phyloP scores from a whole-genome alignment of 148 eudicot genomes.

The Tetragonia tetragonoides region DNA sequence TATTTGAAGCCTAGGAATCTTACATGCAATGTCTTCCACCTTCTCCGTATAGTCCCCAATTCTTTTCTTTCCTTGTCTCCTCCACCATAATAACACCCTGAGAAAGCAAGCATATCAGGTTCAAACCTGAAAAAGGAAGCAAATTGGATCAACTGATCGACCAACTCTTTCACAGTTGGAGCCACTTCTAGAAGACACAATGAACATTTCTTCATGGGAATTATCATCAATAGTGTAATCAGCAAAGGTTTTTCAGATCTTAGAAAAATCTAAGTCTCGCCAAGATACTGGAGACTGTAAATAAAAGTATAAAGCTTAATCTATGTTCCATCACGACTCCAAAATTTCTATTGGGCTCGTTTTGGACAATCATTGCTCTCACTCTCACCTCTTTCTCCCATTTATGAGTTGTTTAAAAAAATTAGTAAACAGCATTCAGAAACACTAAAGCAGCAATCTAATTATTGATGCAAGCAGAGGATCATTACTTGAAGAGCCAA shows the following conservation, averaged over 20 bases:
- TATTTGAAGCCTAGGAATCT: slow-evolving; percentile 27
- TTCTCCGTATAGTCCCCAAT: slow-evolving; percentile 72
- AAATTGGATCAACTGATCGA: slow-evolving; percentile 10
- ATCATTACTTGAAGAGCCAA: neutral
- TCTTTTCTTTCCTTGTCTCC: slow-evolving; percentile 88
- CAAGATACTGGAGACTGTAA: neutral
- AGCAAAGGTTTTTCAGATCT: neutral
- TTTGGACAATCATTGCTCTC: neutral
- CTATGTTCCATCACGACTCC: neutral
- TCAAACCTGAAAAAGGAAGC: slow-evolving; percentile 68
- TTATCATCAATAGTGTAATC: neutral
- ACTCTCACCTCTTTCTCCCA: neutral
- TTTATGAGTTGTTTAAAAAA: neutral
- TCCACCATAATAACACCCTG: slow-evolving; percentile 98
- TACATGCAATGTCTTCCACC: slow-evolving; percentile 99
- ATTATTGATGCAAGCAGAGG: neutral
- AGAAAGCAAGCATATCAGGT: slow-evolving; percentile 99
- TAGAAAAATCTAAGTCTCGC: neutral
- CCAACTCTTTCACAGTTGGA: neutral
- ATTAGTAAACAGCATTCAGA: neutral
- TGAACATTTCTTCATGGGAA: neutral
- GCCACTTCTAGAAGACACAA: neutral
- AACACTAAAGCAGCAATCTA: neutral
- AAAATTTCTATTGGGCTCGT: neutral
- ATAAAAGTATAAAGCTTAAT: neutral